These are phyloP conservation scores for Nematocida ironsii DNA, from an alignment of 371 early-diverging fungal genomes.

Conservation along the genomic window DNA sequence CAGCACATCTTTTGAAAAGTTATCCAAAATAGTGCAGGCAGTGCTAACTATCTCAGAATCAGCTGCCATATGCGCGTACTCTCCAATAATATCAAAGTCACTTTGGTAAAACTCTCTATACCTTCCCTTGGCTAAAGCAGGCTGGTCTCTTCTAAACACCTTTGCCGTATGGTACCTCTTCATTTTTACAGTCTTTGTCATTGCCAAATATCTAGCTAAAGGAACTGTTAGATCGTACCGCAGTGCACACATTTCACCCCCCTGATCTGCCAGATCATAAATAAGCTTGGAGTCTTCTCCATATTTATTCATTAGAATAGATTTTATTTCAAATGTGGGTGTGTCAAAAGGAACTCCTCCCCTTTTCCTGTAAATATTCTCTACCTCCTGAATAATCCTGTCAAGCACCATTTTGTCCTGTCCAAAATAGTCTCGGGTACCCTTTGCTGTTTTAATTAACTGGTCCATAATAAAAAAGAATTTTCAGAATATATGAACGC, in stretches of 20 bases:
- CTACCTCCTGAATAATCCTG: conserved; percentile 80
- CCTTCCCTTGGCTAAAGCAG: conserved; percentile 91
- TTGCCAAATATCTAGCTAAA: conserved; percentile 92
- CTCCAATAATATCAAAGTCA: conserved; percentile 97
- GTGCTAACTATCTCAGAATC: conserved; percentile 88
- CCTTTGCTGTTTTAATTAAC: conserved; percentile 72
- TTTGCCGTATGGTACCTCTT: conserved; percentile 97
- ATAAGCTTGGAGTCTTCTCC: conserved; percentile 97
- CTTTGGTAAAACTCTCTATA: conserved; percentile 98
- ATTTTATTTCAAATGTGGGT: conserved; percentile 95
- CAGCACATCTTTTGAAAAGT: conserved; percentile 61
- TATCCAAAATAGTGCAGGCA: conserved; percentile 76
- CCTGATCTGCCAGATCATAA: conserved; percentile 93
- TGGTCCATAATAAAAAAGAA: conserved; percentile 31
- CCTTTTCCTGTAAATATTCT: conserved; percentile 81
- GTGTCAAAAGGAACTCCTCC: conserved; percentile 96
- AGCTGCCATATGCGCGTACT: conserved; percentile 85
- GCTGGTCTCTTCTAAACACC: conserved; percentile 96
- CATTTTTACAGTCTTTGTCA: conserved; percentile 76
- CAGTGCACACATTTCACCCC: conserved; percentile 90
- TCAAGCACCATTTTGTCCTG: conserved; percentile 88
- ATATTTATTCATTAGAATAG: conserved; percentile 93
- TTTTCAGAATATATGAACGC: conserved; percentile 26
- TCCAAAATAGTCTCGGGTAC: conserved; percentile 88
- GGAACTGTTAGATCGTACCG: conserved; percentile 98